These are phyloP conservation scores for Curvularia lunata DNA, from an alignment of 2,329 filamentous ascomycete genomes.

Conservation along the genomic window DNA sequence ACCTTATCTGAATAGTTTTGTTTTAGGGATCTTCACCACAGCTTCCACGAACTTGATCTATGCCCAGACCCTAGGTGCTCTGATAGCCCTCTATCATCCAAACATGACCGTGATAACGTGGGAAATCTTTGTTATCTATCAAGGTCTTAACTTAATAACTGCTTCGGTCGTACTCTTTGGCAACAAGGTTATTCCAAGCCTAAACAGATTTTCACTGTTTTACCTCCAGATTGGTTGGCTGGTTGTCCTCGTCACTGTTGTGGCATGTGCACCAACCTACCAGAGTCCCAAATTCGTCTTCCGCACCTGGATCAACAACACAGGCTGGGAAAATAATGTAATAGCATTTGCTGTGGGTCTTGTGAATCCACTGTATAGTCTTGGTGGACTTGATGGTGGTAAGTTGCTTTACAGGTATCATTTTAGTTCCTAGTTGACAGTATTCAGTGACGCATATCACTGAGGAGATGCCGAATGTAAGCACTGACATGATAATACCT, in stretches of 20 bases:
- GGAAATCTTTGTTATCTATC: slow-evolving; percentile 18
- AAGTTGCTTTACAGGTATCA: neutral
- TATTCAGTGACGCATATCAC: neutral
- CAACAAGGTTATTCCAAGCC: slow-evolving; percentile 13
- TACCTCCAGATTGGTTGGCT: slow-evolving; percentile 21
- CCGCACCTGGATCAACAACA: slow-evolving; percentile 22
- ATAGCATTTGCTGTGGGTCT: slow-evolving; percentile 13
- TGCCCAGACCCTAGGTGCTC: slow-evolving; percentile 14
- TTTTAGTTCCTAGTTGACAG: neutral
- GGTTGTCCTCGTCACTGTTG: slow-evolving; percentile 16
- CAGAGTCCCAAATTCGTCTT: slow-evolving; percentile 18
- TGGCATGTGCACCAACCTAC: slow-evolving; percentile 16
- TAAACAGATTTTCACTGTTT: slow-evolving; percentile 20
- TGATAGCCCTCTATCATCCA: slow-evolving; percentile 17
- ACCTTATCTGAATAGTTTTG: neutral
- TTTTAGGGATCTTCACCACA: slow-evolving; percentile 19
- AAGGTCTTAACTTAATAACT: slow-evolving; percentile 15
- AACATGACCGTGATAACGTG: slow-evolving; percentile 13
- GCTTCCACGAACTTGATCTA: slow-evolving; percentile 20
- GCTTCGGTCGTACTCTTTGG: slow-evolving; percentile 18
- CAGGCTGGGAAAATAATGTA: slow-evolving; percentile 17
- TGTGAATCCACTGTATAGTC: slow-evolving; percentile 1
- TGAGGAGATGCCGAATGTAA: slow-evolving; percentile 4
- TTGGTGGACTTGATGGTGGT: slow-evolving; percentile 5
- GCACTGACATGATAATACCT: neutral